Base-by-base conservation (phyloP, 306 rosid genomes). In the Glycine tomentella region DNA sequence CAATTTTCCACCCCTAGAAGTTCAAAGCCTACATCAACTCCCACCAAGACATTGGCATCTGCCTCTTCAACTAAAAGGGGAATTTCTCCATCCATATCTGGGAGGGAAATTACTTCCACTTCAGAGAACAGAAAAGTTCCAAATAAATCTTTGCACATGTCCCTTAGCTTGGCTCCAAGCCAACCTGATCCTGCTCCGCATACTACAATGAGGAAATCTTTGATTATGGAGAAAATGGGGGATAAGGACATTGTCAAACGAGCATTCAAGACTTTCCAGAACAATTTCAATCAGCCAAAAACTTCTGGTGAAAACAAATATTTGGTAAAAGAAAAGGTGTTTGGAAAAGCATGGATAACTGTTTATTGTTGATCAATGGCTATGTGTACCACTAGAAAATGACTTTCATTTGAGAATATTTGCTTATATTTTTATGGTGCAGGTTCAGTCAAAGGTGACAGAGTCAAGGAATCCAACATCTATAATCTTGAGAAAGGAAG, bases 191-290 rank as follows among this genome's bases (percentile, higher is more conserved):
- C 89, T 49, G 65, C 83, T 72, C 76, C 92, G 13, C 86, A 12
- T 62, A 70, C 75, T 12, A 69, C 86, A 14, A 33, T 85, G 85
- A 84, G 94, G 76, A 92, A 81, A 78, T 87, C 95, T 13, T 80
- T 86, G 64, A 79, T 93, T 64, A 89, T 93, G 93, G 98, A 93
- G 91, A 85, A 80, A 82, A 91, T 90, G 95, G 92, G 89, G 74
- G 97, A 93, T 68, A 93, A 90, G 85, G 97, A 93, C 76, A 93
- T 90, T 56, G 95, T 93, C 40, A 91, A 88, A 81, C 88, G 92
- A 64, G 90, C 93, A 77, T 93, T 93, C 46, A 93, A 87, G 89
- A 80, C 97, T 15, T 91, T 93, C 80, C 92, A 93, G 81, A 91
- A 86, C 82, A 89, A 61, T 67, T 87, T 84, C 79, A 81, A 81